Conservation (phyloP, 192 early-diverging fungal genomes). For the Coemansia nantahalensis region DNA sequence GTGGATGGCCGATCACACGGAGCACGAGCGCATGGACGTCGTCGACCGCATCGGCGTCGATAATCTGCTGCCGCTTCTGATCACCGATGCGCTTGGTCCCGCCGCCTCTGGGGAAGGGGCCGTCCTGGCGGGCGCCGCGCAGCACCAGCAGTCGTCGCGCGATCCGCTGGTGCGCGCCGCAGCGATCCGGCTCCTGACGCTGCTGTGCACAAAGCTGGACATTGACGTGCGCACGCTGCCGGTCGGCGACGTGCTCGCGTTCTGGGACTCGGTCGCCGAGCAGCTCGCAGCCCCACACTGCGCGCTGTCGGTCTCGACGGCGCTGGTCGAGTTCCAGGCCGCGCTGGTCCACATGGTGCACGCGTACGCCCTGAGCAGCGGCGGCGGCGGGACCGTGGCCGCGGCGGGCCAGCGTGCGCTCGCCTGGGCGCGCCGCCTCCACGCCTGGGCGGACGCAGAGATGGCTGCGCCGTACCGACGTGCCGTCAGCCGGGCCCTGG, state of each 20-base stretch:
- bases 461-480: constrained; percentile 36
- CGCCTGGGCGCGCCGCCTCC: constrained; percentile 48
- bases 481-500: constrained; percentile 41
- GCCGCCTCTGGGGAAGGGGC: not conserved
- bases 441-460: constrained; percentile 45
- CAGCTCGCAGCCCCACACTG: constrained; percentile 23
- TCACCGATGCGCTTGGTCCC: constrained; percentile 4
- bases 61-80: constrained; percentile 15
- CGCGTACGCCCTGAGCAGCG: not conserved
- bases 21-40: constrained; percentile 22
- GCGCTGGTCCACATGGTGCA: constrained; percentile 36
- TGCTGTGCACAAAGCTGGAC: constrained; percentile 32
- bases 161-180: constrained; percentile 39
- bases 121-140: not conserved
- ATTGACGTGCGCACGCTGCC: constrained; percentile 27
- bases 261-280: constrained; percentile 28
- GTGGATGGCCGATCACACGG: constrained; percentile 41
- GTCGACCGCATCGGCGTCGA: constrained; percentile 31
- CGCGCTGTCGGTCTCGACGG: constrained; percentile 36
- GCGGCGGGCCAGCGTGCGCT: constrained; percentile 12
- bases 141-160: not conserved
- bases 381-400: not conserved
- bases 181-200: constrained; percentile 28
- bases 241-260: constrained; percentile 17
- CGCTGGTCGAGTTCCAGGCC: constrained; percentile 35